Base-by-base conservation (phyloP, 2,329 filamentous ascomycete species). In the Erysiphe pulchra region DNA sequence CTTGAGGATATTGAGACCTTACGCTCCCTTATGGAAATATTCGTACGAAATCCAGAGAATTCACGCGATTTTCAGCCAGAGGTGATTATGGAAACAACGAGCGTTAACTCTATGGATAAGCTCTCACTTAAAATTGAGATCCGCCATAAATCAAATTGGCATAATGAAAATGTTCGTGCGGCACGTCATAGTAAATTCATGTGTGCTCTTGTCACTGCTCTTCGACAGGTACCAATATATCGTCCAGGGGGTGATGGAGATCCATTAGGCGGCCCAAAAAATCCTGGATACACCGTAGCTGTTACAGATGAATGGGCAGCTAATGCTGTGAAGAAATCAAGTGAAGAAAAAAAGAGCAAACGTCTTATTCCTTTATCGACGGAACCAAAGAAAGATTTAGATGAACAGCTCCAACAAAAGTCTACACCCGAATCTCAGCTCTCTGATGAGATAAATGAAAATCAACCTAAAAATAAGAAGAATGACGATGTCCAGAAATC, bases 131-230 rank as follows among this genome's bases (percentile, higher is more conserved):
- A 76, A 54, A 69, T 94, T 36, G 77, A 81, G 54, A 85, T 94
- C 57, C 76, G 80, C 56, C 85, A 95, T 68, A 95, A 95, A 64
- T 83, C 78, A 47, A 90, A 87, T 63, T 87, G 82, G 81, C 75
- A 83, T 53, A 85, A 94, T 61, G 87, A 93, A 53, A 69, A 73
- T 1, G 70, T 94, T 37, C 80, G 86, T 37, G 77, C 78, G 16
- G 71, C 79, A 7, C 76, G 86, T 45, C 77, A 87, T 49, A 92
- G 81, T 59, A 95, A 93, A 62, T 95, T 98, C 64, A 92, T 95
- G 76, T 93, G 86, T 57, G 90, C 90, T 0, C 67, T 98, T 48
- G 77, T 90, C 4, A 62, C 85, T 9, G 85, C 87, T 3, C 65
- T 94, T 48, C 81, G 84, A 62, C 85, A 79, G 63, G 70, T 98